phyloP scores from a whole-genome alignment of 306 rosid genomes.

The Cyclanthera cordifolia region DNA sequence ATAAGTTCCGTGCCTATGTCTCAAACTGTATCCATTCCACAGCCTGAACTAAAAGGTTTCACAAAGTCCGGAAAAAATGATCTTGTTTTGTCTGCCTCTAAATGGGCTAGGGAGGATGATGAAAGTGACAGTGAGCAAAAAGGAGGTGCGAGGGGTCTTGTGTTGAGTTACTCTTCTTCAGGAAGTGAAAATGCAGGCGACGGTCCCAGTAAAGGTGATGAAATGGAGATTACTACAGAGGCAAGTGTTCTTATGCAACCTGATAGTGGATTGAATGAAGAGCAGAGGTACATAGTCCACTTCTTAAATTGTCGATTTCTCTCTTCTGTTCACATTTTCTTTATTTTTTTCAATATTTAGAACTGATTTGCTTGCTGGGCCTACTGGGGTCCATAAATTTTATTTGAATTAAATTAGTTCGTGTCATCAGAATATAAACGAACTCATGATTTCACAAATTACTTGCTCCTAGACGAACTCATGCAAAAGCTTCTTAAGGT shows the following conservation, averaged over 20 bases:
- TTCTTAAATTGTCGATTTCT: not conserved
- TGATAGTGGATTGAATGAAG: slow-evolving; percentile 85
- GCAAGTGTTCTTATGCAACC: slow-evolving; percentile 39
- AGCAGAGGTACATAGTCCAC: slow-evolving; percentile 45
- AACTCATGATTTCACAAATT: no score
- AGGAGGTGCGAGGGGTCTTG: slow-evolving; percentile 51
- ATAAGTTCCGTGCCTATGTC: slow-evolving; percentile 47
- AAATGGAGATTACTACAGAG: slow-evolving; percentile 57
- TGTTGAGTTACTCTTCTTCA: slow-evolving; percentile 85
- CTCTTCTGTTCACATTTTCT: not conserved
- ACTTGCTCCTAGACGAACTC: no score
- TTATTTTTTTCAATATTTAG: not conserved
- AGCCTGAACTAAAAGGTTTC: slow-evolving; percentile 64
- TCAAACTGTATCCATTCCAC: slow-evolving; percentile 48
- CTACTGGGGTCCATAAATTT: no score
- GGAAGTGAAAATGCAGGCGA: slow-evolving; percentile 92
- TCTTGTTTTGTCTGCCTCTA: slow-evolving; percentile 77
- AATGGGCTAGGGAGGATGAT: slow-evolving; percentile 98
- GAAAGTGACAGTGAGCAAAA: slow-evolving; percentile 84
- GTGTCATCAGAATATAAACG: no score
- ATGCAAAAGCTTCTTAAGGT: no score
- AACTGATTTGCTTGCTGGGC: no score
- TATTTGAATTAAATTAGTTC: no score
- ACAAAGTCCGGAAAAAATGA: slow-evolving; percentile 66
- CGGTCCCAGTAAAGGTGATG: slow-evolving; percentile 50